Evolutionary conservation across 140 eudicot genomes (phyloP).

Genomic region (Ambrosia hybrid): DNA sequence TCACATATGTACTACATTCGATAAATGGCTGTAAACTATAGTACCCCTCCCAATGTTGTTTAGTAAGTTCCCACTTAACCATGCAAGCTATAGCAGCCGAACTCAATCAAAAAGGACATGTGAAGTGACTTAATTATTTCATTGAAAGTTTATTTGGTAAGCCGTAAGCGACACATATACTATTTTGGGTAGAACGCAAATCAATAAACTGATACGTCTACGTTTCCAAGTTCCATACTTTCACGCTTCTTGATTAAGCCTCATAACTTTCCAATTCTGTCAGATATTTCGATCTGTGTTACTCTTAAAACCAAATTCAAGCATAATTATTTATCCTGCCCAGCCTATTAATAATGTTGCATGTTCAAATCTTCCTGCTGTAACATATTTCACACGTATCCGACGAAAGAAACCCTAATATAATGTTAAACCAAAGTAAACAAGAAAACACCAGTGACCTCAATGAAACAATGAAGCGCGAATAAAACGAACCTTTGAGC

Average conservation of each 20-base stretch:
- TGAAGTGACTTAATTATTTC: too few species aligned
- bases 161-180: neutral
- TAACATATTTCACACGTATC: neutral
- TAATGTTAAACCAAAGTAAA: neutral
- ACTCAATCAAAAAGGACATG: too few species aligned
- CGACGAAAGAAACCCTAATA: neutral
- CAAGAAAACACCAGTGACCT: neutral
- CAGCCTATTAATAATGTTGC: neutral
- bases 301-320: neutral
- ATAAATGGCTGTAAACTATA: too few species aligned
- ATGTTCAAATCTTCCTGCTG: neutral
- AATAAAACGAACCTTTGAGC: slow-evolving; percentile 64
- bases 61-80: too few species aligned
- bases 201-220: neutral
- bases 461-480: neutral
- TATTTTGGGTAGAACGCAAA: neutral
- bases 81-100: too few species aligned
- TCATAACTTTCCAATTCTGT: neutral
- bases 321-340: slow-evolving; percentile 8
- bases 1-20: too few species aligned
- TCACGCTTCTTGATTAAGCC: too few species aligned
- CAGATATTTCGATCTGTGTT: neutral
- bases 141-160: neutral
- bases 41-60: too few species aligned
- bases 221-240: too few species aligned